These are phyloP conservation scores for Ceratocystis lukuohia DNA, from an alignment of 2,329 filamentous ascomycete species.

Conservation along the genomic window DNA sequence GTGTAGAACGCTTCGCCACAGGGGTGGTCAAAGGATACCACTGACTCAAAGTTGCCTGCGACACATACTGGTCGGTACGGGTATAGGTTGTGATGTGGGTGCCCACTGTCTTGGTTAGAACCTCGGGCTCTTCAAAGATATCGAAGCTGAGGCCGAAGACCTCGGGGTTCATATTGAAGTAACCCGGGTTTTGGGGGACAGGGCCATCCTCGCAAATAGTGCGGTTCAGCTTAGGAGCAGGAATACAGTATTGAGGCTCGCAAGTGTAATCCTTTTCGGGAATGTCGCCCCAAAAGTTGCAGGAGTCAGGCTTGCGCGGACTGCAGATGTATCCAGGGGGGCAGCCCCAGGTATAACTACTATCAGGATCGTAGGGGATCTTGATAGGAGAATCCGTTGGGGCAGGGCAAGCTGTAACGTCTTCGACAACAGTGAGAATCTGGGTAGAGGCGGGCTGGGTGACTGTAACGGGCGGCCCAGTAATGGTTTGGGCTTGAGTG, in stretches of 20 bases:
- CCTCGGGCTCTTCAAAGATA: constrained; percentile 41
- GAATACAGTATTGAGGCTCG: constrained; percentile 32
- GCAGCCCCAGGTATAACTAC: constrained; percentile 41
- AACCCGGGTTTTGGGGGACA: constrained; percentile 31
- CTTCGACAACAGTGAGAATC: constrained; percentile 23
- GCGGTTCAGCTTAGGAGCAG: constrained; percentile 28
- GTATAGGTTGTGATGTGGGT: constrained; percentile 31
- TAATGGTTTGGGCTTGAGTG: constrained; percentile 24
- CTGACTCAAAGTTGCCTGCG: constrained; percentile 27
- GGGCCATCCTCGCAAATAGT: background rate
- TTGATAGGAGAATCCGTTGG: constrained; percentile 29
- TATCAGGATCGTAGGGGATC: constrained; percentile 26
- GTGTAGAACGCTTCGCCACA: background rate
- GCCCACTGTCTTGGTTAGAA: constrained; percentile 28
- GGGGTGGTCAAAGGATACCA: constrained; percentile 2
- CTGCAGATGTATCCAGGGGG: constrained; percentile 39
- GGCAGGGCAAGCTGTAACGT: constrained; percentile 23
- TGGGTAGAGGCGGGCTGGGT: constrained; percentile 24
- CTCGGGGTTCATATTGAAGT: constrained; percentile 50
- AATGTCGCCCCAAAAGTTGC: constrained; percentile 38
- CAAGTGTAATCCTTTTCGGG: constrained; percentile 37
- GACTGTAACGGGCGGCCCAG: constrained; percentile 25
- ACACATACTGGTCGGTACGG: constrained; percentile 42
- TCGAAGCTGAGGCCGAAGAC: constrained; percentile 50
- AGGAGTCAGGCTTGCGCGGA: constrained; percentile 35